A percentile compares a stretch with the other conserved stretches of the same genome.
These are phyloP conservation scores for Astragalus membranaceus DNA, from an alignment of 306 rosid species.

Conservation along the genomic window DNA sequence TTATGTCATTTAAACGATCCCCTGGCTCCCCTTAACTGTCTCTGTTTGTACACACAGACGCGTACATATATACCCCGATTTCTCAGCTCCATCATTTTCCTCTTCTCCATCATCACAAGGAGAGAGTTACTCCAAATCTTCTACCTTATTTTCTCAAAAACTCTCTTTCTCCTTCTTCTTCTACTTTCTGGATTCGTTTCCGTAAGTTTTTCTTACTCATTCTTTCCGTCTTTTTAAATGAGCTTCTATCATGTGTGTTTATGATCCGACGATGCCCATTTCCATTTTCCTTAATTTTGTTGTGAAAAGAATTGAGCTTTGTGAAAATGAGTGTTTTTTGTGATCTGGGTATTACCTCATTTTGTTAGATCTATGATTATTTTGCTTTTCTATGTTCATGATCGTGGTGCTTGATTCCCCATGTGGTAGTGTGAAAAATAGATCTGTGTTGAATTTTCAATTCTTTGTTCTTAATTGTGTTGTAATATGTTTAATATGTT, in stretches of 20 bases:
- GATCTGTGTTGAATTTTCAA: constrained; percentile 23
- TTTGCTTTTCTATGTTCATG: background rate
- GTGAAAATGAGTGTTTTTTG: constrained; percentile 1
- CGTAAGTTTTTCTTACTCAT: constrained; percentile 20
- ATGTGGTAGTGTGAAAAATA: background rate
- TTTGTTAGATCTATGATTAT: constrained; percentile 19
- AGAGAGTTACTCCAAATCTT: background rate
- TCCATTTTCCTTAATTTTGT: background rate
- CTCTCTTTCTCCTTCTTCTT: background rate
- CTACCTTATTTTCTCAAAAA: background rate
- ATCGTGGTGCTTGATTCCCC: background rate
- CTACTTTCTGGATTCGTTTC: background rate
- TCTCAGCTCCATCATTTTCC: constrained; percentile 17
- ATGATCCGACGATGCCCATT: background rate
- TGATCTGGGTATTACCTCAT: constrained; percentile 14
- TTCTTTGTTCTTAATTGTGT: background rate
- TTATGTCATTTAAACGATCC: background rate
- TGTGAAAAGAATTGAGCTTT: background rate
- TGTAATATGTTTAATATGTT: constrained; percentile 17
- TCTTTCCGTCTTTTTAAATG: background rate
- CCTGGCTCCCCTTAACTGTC: constrained; percentile 33
- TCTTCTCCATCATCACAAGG: background rate
- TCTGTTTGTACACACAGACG: background rate
- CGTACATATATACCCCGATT: constrained; percentile 12
- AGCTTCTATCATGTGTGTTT: background rate